A percentile compares a stretch with the other conserved stretches of the same genome.
These are phyloP conservation scores for Rubia peregrina DNA, from an alignment of 305 asterid genomes.

Conservation along the genomic window DNA sequence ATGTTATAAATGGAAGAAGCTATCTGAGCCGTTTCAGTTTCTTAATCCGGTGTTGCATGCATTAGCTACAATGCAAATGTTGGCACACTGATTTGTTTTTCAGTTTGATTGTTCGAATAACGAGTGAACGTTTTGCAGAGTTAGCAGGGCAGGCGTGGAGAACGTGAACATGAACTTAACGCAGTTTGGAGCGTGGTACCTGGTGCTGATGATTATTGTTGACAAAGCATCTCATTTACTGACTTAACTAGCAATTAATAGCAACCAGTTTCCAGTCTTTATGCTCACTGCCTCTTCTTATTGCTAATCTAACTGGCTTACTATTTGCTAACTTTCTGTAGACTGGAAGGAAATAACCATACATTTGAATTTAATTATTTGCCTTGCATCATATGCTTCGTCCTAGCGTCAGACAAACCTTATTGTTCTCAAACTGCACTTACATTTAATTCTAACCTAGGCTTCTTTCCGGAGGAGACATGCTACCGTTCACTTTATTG, in stretches of 20 bases:
- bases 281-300: conserved; percentile 4
- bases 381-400: neutral
- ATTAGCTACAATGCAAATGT: neutral
- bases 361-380: neutral
- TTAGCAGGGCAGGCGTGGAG: conserved; percentile 35
- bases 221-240: neutral
- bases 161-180: conserved; percentile 23
- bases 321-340: neutral
- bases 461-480: no score
- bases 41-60: neutral
- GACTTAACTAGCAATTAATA: neutral
- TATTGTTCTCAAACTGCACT: neutral
- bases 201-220: conserved; percentile 5
- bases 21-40: neutral
- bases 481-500: no score
- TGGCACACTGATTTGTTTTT: neutral
- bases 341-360: neutral
- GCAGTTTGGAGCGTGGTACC: conserved; percentile 25
- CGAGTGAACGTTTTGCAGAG: conserved; percentile 28
- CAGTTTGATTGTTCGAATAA: neutral
- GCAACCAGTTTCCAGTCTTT: neutral
- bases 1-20: neutral
- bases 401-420: neutral
- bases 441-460: no score
- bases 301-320: neutral